Evolutionary conservation across 805 yeast species (phyloP).

Genomic region (Lipomyces lipofer): DNA sequence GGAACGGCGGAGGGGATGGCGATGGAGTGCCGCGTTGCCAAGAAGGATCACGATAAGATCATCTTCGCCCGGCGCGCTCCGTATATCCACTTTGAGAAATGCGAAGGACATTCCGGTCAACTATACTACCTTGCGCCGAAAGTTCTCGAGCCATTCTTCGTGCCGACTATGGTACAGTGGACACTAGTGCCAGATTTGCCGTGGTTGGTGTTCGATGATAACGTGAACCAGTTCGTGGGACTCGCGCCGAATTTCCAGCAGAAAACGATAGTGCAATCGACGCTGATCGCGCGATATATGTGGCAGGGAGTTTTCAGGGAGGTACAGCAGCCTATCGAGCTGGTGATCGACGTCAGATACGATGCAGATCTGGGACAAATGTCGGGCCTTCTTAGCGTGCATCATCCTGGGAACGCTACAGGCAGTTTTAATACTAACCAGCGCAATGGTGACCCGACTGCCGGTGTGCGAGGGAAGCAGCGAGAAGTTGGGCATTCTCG

Average conservation of each 20-base stretch:
- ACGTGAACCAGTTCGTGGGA: conserved; percentile 6
- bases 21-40: conserved; percentile 11
- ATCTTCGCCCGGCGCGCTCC: conserved; percentile 7
- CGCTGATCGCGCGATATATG: conserved; percentile 10
- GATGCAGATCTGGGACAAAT: conserved; percentile 12
- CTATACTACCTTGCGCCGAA: conserved; percentile 7
- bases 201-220: conserved; percentile 16
- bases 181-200: conserved; percentile 11
- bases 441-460: background rate
- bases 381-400: conserved; percentile 13
- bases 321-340: conserved; percentile 14
- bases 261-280: conserved; percentile 5
- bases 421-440: background rate
- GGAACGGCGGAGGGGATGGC: conserved; percentile 12
- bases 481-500: background rate
- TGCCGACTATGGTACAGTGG: conserved; percentile 11
- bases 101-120: conserved; percentile 14
- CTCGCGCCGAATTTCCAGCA: conserved; percentile 23
- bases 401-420: background rate
- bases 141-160: conserved; percentile 19
- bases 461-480: background rate
- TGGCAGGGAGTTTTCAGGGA: conserved; percentile 21
- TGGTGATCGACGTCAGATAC: conserved; percentile 9
- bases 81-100: conserved; percentile 11
- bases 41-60: background rate